Evolutionary conservation across 352 stramenopile genomes (phyloP).

Genomic region (Pythium folliculosum): DNA sequence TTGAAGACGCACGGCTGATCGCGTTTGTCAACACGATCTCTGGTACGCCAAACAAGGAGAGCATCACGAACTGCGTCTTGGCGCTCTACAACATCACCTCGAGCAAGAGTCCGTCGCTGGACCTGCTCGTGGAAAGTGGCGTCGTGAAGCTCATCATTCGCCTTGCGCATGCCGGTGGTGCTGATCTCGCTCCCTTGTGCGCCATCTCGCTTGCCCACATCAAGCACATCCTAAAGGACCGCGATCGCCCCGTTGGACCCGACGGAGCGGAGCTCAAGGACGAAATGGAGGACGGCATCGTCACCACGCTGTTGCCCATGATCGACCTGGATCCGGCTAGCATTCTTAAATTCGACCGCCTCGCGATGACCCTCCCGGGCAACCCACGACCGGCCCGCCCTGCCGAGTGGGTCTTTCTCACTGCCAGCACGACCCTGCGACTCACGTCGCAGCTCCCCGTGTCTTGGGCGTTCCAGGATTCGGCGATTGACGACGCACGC

Average conservation of each 20-base stretch:
- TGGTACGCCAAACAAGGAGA: constrained; percentile 36
- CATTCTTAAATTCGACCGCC: constrained; percentile 71
- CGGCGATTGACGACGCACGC: constrained; percentile 64
- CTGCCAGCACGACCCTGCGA: constrained; percentile 40
- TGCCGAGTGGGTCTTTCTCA: constrained; percentile 59
- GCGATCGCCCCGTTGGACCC: constrained; percentile 26
- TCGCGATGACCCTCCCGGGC: constrained; percentile 51
- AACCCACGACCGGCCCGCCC: constrained; percentile 44
- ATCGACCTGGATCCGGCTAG: constrained; percentile 68
- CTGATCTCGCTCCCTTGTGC: constrained; percentile 68
- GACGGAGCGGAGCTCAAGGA: constrained; percentile 38
- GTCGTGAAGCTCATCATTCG: constrained; percentile 68
- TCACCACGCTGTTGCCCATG: constrained; percentile 75
- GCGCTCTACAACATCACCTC: constrained; percentile 77
- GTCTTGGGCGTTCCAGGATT: constrained; percentile 73
- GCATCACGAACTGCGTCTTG: constrained; percentile 62
- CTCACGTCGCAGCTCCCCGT: constrained; percentile 52
- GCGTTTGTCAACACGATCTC: constrained; percentile 50
- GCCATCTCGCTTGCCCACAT: constrained; percentile 77
- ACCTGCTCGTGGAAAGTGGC: constrained; percentile 49
- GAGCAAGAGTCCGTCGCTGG: constrained; percentile 45
- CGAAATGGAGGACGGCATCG: constrained; percentile 70
- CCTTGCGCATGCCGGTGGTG: constrained; percentile 45
- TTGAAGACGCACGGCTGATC: constrained; percentile 57
- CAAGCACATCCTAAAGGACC: constrained; percentile 70